A percentile compares a stretch with the other conserved stretches of the same genome.
Conservation (phyloP, 495 filamentous ascomycete species). For the Penicillium cosmopolitanum region DNA sequence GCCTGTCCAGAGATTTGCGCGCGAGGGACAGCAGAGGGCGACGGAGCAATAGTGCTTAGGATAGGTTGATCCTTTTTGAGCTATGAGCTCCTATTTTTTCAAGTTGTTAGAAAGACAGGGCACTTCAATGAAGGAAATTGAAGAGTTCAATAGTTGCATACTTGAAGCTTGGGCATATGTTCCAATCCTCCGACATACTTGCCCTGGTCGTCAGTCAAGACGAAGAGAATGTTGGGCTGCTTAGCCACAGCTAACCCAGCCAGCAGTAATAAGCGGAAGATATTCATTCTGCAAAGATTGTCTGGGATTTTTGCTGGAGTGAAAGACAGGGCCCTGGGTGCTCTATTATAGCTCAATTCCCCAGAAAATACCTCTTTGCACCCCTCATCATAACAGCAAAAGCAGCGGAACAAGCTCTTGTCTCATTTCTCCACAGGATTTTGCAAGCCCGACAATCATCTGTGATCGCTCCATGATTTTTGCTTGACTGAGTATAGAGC, state of each 20-base stretch:
- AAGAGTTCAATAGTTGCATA: slow-evolving; percentile 5
- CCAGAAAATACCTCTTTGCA: not conserved
- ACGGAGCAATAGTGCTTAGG: slow-evolving; percentile 60
- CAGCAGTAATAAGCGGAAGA: slow-evolving; percentile 11
- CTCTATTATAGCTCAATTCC: not conserved
- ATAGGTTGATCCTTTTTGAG: slow-evolving; percentile 54
- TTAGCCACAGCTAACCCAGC: slow-evolving; percentile 23
- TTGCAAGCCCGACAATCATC: slow-evolving; percentile 18
- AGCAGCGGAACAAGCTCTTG: slow-evolving; percentile 11
- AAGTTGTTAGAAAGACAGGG: not conserved
- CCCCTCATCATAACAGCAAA: not conserved
- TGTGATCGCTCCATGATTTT: slow-evolving; percentile 9
- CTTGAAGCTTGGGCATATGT: slow-evolving; percentile 57
- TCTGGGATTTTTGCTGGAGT: not conserved
- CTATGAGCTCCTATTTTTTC: slow-evolving; percentile 39
- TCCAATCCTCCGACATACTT: slow-evolving; percentile 59
- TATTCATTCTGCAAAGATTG: slow-evolving; percentile 7
- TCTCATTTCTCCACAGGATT: slow-evolving; percentile 28
- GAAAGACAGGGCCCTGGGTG: not conserved
- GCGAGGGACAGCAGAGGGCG: slow-evolving; percentile 62
- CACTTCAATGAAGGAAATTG: not conserved
- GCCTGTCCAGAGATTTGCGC: slow-evolving; percentile 64
- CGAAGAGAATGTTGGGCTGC: slow-evolving; percentile 61
- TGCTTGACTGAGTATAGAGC: slow-evolving; percentile 17
- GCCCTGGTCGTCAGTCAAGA: slow-evolving; percentile 67